Evolutionary conservation across 2,329 filamentous ascomycete species (phyloP), one percentile per base, ranked within the genome.

Genomic region (Dactylonectria macrodidyma): DNA sequence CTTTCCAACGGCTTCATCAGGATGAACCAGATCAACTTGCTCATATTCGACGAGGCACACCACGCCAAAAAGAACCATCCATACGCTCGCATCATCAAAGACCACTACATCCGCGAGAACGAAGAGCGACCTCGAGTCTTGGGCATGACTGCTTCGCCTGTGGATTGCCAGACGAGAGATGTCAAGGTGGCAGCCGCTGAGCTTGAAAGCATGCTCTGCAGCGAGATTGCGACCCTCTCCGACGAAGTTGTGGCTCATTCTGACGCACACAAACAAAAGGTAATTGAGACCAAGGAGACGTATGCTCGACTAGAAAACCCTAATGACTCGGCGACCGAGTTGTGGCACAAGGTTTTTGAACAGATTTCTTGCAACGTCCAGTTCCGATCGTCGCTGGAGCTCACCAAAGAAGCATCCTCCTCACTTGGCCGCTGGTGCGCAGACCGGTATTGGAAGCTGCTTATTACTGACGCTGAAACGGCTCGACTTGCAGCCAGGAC

Each of bases 21-120:
- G 10, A 97, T 99, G 83, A 84, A 89, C 19, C 89, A 93, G 73
- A 94, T 98, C 79, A 98, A 95, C 76, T 87, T 99, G 1, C 85
- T 99, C 44, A 91, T 98, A 67, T 97, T 99, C 72, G 96, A 99
- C 76, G 96, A 99, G 81, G 96, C 95, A 6, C 96, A 99, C 76
- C 96, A 98, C 77, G 91, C 95, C 0, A 99, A 99, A 81, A 97
- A 95, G 79, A 93, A 95, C 59, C 96, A 99, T 76, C 88, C 94
- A 0, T 99, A 97, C 77, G 94, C 95, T 22, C 88, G 90, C 33
- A 96, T 99, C 66, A 93, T 99, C 81, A 95, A 93, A 74, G 92
- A 97, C 66, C 95, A 93, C 73, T 98, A 98, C 76, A 75, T 89
- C 1, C 81, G 86, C 2, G 83, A 86, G 34, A 73, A 78, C 1